These are phyloP conservation scores for Umbelopsis isabellina DNA, from an alignment of 192 early-diverging fungal species.

Conservation along the genomic window DNA sequence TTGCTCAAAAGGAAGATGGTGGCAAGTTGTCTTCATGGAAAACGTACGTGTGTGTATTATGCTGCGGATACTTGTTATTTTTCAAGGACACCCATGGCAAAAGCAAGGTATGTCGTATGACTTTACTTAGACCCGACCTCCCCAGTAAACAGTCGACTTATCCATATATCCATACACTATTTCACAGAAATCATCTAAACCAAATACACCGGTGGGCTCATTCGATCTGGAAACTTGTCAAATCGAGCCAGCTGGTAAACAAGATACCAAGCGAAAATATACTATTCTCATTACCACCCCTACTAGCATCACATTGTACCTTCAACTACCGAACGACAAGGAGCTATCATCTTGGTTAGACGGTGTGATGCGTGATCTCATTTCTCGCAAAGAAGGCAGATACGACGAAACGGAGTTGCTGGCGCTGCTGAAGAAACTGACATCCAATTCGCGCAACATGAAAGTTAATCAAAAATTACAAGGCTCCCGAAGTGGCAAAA, in stretches of 20 bases:
- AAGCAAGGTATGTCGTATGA: conserved; percentile 24
- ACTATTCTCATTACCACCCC: conserved; percentile 36
- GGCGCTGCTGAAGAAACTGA: conserved; percentile 22
- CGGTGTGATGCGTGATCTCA: conserved; percentile 43
- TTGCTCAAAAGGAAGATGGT: conserved; percentile 33
- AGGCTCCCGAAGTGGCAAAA: background rate
- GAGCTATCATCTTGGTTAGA: conserved; percentile 42
- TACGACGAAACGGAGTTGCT: conserved; percentile 27
- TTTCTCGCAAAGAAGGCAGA: conserved; percentile 35
- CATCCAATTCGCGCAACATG: conserved; percentile 28
- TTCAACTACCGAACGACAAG: conserved; percentile 36
- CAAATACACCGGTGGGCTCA: conserved; percentile 34
- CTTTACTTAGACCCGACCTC: background rate
- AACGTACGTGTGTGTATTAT: conserved; percentile 51
- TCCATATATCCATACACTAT: background rate
- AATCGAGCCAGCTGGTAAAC: conserved; percentile 39
- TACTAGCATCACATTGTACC: conserved; percentile 30
- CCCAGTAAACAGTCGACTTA: background rate
- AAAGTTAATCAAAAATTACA: conserved; percentile 38
- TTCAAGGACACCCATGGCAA: conserved; percentile 37
- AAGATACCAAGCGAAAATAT: conserved; percentile 42
- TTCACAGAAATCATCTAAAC: conserved; percentile 33
- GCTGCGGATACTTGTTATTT: conserved; percentile 33
- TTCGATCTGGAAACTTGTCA: conserved; percentile 42
- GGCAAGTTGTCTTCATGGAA: conserved; percentile 44